Evolutionary conservation across 2,329 filamentous ascomycete species (phyloP).

Genomic region (Colletotrichum liaoningense): DNA sequence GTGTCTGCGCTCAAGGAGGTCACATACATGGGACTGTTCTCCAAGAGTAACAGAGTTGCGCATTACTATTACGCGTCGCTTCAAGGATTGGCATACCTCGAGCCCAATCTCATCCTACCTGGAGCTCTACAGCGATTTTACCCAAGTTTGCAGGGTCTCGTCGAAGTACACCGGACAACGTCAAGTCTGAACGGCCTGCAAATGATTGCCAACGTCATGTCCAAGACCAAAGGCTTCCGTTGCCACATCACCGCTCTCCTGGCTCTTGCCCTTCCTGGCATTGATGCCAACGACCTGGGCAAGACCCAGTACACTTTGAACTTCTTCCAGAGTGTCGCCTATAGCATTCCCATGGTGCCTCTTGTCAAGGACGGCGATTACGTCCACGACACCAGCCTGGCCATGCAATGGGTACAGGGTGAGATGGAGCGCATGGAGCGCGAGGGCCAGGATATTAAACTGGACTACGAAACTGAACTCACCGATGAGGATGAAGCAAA

Average conservation of each 20-base stretch:
- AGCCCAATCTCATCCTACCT: conserved; percentile 91
- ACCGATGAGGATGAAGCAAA: conserved; percentile 87
- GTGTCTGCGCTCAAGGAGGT: conserved; percentile 91
- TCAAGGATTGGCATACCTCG: conserved; percentile 88
- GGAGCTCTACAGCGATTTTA: conserved; percentile 97
- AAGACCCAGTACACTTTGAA: conserved; percentile 96
- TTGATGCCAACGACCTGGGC: conserved; percentile 96
- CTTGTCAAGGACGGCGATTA: conserved; percentile 76
- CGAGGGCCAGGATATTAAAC: conserved; percentile 84
- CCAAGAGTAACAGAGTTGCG: conserved; percentile 92
- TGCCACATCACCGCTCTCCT: conserved; percentile 95
- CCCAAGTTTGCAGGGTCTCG: conserved; percentile 93
- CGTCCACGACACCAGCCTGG: conserved; percentile 79
- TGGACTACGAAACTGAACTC: conserved; percentile 86
- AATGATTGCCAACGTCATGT: conserved; percentile 91
- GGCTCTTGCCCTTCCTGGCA: conserved; percentile 92
- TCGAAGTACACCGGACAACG: conserved; percentile 96
- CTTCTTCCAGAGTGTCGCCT: conserved; percentile 95
- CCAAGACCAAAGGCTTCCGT: conserved; percentile 92
- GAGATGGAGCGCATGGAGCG: conserved; percentile 93
- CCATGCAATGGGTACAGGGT: conserved; percentile 92
- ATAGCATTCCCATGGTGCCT: conserved; percentile 93
- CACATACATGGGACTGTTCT: conserved; percentile 97
- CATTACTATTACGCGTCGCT: conserved; percentile 92
- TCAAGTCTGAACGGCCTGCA: conserved; percentile 93